Conservation (phyloP, 2,329 filamentous ascomycete species). For the Fusarium mexicanum region DNA sequence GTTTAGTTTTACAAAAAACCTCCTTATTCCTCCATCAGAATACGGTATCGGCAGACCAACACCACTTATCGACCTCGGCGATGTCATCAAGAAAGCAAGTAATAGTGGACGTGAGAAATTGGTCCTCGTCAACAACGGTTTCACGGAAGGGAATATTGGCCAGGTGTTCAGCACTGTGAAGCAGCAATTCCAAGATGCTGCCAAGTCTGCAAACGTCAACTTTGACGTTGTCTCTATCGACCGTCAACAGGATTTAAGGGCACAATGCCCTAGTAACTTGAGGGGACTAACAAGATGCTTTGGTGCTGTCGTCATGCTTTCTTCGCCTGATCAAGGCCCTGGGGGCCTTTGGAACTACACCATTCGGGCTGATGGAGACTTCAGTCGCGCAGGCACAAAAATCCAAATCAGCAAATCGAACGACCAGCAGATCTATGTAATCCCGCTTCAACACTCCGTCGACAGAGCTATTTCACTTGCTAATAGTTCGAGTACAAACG, state of each 20-base stretch:
- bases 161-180: conserved; percentile 72
- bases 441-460: conserved; percentile 83
- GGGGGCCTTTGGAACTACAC: conserved; percentile 86
- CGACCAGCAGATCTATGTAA: conserved; percentile 78
- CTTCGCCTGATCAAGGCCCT: conserved; percentile 76
- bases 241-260: conserved; percentile 66
- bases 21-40: conserved; percentile 80
- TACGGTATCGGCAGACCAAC: conserved; percentile 75
- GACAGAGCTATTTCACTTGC: conserved; percentile 75
- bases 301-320: conserved; percentile 77
- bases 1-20: conserved; percentile 78
- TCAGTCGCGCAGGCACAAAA: conserved; percentile 64
- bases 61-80: conserved; percentile 69
- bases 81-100: conserved; percentile 68
- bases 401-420: conserved; percentile 76
- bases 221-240: conserved; percentile 65
- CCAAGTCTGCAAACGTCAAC: conserved; percentile 64
- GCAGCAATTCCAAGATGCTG: conserved; percentile 62
- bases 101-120: conserved; percentile 71
- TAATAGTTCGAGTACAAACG: conserved; percentile 54
- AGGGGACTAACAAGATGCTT: conserved; percentile 77
- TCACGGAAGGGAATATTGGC: conserved; percentile 75
- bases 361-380: conserved; percentile 76
- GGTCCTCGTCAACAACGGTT: conserved; percentile 81
- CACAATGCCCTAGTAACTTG: conserved; percentile 70